A percentile compares a stretch with the other conserved stretches of the same genome.
Conservation (phyloP, 345 rosid species). For the Citrus hindsii region DNA sequence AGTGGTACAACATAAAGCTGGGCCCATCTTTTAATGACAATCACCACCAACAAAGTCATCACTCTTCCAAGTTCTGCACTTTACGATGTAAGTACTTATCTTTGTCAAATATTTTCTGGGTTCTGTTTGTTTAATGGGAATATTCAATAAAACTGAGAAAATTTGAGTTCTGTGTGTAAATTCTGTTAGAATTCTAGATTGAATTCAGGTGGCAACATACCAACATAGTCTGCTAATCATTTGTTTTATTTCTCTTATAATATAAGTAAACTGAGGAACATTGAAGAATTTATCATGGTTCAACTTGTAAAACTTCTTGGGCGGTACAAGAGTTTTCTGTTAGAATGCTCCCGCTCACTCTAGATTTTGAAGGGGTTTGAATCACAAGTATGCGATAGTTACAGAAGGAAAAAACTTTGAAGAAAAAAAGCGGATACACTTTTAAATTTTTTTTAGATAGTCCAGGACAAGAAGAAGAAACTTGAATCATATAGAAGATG, state of each 20-base stretch:
- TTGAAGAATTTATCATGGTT: background rate
- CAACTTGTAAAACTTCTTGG: background rate
- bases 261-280: background rate
- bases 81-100: slow-evolving; percentile 49
- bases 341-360: background rate
- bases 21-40: slow-evolving; percentile 61
- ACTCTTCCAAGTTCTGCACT: slow-evolving; percentile 58
- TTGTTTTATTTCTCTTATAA: background rate
- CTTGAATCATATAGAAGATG: background rate
- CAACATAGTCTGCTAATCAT: background rate
- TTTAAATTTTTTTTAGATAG: background rate
- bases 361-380: background rate
- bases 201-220: background rate
- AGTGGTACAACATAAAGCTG: slow-evolving; percentile 62
- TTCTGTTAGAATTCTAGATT: background rate
- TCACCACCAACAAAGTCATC: slow-evolving; percentile 17
- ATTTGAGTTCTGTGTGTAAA: background rate
- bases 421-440: background rate
- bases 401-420: background rate
- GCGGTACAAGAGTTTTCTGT: background rate
- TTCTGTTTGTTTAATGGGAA: slow-evolving; percentile 2
- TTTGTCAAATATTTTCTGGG: background rate
- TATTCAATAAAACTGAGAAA: background rate
- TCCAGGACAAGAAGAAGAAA: background rate
- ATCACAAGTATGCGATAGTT: too few species aligned